Base-by-base conservation (phyloP, 371 early-diverging fungal species). In the Mucor racemosus region DNA sequence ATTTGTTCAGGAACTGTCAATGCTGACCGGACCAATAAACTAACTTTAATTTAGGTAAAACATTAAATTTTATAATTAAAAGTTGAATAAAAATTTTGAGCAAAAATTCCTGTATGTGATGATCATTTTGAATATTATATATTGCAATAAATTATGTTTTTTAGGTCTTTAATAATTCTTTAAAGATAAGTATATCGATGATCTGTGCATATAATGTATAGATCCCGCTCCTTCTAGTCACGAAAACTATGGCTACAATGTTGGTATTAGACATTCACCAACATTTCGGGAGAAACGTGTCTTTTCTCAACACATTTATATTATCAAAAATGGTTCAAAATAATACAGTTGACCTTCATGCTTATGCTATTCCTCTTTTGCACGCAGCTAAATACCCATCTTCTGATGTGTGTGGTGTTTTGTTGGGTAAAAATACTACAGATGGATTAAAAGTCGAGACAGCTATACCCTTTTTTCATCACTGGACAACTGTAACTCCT, bases 371-470 rank as follows among this genome's bases (percentile, higher is more conserved):
- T 69, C 84, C 93, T 6, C 71, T 93, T 38, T 77, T 93, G 15
- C 95, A 95, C 72, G 89, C 92, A 11, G 88, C 92, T n/a, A 94
- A 93, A 80, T 89, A 91, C 78, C 87, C 95, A 0, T 78, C 86
- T 31, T 76, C 80, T 4, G 76, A 85, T 36, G 91, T 95, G 4
- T 86, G 86, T 67, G 95, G 95, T 44, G 79, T 91, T 15, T 71
- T 91, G 7, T 66, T 92, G 10, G 89, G 87, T 26, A 62, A 76
- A 58, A 58, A 79, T 7, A 76, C 76, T 60, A 66, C 74, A 8
- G 71, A 77, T 15, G 68, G 67, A 60, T 66, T 69, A 54, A 65
- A 77, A 26, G 73, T 90, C 14, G 70, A 71, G 4, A 90, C 90
- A 65, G 92, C 90, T 14, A 73, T 95, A 13, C 93, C 95, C 35